Conservation (phyloP, 2,329 filamentous ascomycete species). For the Aureobasidium leucospermi region DNA sequence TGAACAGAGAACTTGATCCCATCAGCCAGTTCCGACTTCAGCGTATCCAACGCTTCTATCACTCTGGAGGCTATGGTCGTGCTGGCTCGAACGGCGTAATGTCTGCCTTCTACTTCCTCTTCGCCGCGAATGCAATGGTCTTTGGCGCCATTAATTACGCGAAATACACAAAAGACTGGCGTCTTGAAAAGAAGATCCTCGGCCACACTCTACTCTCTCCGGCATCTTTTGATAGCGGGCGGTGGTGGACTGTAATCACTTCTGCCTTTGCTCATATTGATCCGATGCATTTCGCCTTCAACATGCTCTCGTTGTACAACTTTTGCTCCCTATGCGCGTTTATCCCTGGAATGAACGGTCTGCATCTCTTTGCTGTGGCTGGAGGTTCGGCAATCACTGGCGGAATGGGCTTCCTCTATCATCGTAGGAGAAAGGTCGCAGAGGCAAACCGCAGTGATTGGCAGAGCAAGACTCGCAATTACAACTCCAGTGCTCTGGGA, state of each 20-base stretch:
- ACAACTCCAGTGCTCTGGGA: slow-evolving; percentile 21
- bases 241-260: slow-evolving; percentile 34
- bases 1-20: background rate
- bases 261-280: slow-evolving; percentile 33
- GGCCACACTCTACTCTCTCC: slow-evolving; percentile 29
- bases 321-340: slow-evolving; percentile 29
- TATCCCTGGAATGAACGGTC: slow-evolving; percentile 24
- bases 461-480: background rate
- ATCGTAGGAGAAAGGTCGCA: slow-evolving; percentile 11
- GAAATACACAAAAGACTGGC: slow-evolving; percentile 17
- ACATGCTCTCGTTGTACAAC: slow-evolving; percentile 35
- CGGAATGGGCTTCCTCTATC: slow-evolving; percentile 20
- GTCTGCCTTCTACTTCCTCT: slow-evolving; percentile 28
- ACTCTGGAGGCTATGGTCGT: background rate
- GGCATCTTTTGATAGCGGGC: slow-evolving; percentile 23
- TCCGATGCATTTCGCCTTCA: slow-evolving; percentile 32
- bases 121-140: slow-evolving; percentile 35
- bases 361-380: slow-evolving; percentile 20
- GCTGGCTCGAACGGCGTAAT: background rate
- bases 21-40: background rate
- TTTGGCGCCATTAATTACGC: slow-evolving; percentile 33
- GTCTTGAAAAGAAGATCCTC: slow-evolving; percentile 16
- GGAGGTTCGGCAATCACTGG: slow-evolving; percentile 23
- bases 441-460: background rate
- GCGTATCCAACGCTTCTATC: background rate